Base-by-base conservation (phyloP, 2,329 filamentous ascomycete genomes). In the Bipolaris bicolor region DNA sequence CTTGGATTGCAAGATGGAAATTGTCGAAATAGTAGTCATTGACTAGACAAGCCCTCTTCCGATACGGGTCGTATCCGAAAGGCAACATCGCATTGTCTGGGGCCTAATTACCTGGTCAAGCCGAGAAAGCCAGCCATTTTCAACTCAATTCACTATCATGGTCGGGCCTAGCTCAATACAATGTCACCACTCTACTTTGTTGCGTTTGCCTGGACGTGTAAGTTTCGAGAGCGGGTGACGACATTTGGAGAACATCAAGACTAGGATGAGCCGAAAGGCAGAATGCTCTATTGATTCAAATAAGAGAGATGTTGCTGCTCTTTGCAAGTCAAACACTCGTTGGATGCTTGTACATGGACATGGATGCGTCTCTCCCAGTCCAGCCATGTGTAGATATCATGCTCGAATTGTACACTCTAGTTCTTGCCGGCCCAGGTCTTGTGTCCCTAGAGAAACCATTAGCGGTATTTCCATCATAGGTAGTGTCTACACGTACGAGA, bases 371-470 rank as follows among this genome's bases (percentile, higher is more conserved):
- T 59, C 58, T 62, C 52, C 46, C 49, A 51, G 52, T 49, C 50
- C 54, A 51, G 50, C 55, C 56, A 52, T 18, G 55, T 40, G 37
- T 43, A 45, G 22, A 43, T 57, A 48, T 52, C 47, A 52, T 52
- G 29, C 49, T 52, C 20, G 47, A 57, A 13, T 7, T 47, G 43
- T 20, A 48, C 34, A 31, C 13, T 50, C 61, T 76, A 76, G 65
- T 73, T 72, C 69, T 77, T 75, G 62, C 73, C 69, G 43, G 68
- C 90, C 87, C 88, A 92, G 61, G 88, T 91, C 85, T 92, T 93
- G 84, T 93, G 86, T 72, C 90, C 90, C 62, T 79, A 48, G 1
- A 15, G 49, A 13, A 10, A 47, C 58, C 37, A 60, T 64, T 34
- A 53, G 47, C 15, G 34, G 9, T n/a, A 22, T 3, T 22, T 37